These are phyloP conservation scores for Akebia trifoliata DNA, from an alignment of 164 flowering plant species.

Conservation along the genomic window DNA sequence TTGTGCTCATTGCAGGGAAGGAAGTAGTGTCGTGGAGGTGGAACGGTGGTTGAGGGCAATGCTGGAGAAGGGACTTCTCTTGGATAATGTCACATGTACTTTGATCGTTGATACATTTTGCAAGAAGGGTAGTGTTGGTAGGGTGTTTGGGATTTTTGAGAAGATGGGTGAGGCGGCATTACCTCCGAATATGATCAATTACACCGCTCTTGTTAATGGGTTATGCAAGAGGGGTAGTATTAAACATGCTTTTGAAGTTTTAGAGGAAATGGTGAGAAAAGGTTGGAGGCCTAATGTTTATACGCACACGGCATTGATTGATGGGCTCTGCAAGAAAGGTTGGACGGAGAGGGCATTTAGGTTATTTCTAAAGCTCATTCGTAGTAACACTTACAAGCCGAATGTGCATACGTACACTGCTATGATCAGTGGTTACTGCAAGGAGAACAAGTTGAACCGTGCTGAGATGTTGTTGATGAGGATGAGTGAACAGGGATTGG, in stretches of 20 bases:
- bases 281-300: conserved; percentile 91
- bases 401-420: conserved; percentile 87
- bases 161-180: conserved; percentile 57
- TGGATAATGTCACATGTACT: conserved; percentile 67
- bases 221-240: conserved; percentile 75
- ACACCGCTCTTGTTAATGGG: conserved; percentile 59
- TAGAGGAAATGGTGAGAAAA: conserved; percentile 79
- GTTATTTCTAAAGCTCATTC: conserved; percentile 76
- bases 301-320: conserved; percentile 77
- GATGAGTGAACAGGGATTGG: conserved; percentile 78
- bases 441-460: conserved; percentile 67
- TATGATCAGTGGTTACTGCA: conserved; percentile 87
- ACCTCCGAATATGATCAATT: conserved; percentile 70
- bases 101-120: conserved; percentile 44
- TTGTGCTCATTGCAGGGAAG: conserved; percentile 49
- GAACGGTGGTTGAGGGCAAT: conserved; percentile 66
- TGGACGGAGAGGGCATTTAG: conserved; percentile 95
- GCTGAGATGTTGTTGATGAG: conserved; percentile 78
- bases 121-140: conserved; percentile 42
- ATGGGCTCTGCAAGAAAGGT: conserved; percentile 92
- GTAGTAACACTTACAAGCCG: conserved; percentile 79
- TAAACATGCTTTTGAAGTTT: conserved; percentile 76
- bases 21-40: conserved; percentile 38
- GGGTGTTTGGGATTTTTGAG: conserved; percentile 50
- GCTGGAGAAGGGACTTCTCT: conserved; percentile 41